These are phyloP conservation scores for Eucalyptus polyanthemos DNA, from an alignment of 345 rosid genomes.

Conservation along the genomic window DNA sequence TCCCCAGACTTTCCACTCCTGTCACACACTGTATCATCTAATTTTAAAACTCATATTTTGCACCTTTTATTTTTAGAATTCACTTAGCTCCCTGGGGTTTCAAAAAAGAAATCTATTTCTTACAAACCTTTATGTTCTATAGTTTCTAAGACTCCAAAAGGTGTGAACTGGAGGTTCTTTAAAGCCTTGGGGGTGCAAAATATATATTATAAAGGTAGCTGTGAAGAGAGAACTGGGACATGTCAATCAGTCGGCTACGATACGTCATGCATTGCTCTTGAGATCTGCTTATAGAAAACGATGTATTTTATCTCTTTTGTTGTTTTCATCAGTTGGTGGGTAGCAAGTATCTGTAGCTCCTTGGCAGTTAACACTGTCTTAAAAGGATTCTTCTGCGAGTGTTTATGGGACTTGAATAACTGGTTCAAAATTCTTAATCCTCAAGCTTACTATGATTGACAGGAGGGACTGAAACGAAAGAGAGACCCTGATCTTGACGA, in stretches of 20 bases:
- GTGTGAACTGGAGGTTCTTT: not conserved
- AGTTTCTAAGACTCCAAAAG: not conserved
- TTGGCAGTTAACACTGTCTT: not conserved
- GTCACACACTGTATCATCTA: not conserved
- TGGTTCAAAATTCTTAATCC: not conserved
- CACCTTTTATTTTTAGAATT: not conserved
- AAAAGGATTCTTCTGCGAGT: not conserved
- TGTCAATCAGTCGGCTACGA: not conserved
- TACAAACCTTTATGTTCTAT: not conserved
- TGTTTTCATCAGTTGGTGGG: not conserved
- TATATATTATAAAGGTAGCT: not conserved
- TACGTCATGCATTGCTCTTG: not conserved
- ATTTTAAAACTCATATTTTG: not conserved
- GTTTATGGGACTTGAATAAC: not conserved
- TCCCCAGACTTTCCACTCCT: not conserved
- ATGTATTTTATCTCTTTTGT: not conserved
- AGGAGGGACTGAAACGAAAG: slow-evolving; percentile 72
- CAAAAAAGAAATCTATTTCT: not conserved
- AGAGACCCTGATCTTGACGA: slow-evolving; percentile 45
- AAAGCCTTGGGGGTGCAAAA: not conserved
- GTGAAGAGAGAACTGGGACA: not conserved
- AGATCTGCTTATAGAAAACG: not conserved
- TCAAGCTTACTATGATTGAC: not conserved
- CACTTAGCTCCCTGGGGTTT: not conserved
- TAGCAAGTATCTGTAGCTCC: not conserved